Evolutionary conservation across 352 stramenopile species (phyloP).

Genomic region (Globisporangium parvum): DNA sequence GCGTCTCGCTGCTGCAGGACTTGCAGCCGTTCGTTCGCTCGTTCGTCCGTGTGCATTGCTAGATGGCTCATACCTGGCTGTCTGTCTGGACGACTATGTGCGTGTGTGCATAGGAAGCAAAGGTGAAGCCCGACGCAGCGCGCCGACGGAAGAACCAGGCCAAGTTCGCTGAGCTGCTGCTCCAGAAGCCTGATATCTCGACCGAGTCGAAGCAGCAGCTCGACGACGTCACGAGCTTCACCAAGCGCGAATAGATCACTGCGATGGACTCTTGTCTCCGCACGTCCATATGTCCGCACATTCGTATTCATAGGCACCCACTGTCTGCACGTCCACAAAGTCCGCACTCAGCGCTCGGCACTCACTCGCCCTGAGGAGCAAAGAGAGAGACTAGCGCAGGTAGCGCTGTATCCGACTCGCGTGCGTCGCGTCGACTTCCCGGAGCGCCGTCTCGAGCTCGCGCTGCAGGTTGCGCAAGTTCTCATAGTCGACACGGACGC

Average conservation of each 20-base stretch:
- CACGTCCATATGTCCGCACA: neutral
- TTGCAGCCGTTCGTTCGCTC: no score
- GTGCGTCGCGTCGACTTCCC: constrained; percentile 64
- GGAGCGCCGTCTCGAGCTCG: constrained; percentile 58
- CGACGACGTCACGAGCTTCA: constrained; percentile 74
- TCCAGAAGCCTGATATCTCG: constrained; percentile 42
- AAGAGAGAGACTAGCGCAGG: constrained; percentile 30
- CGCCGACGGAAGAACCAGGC: constrained; percentile 55
- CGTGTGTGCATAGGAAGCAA: constrained; percentile 39
- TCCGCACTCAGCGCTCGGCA: neutral
- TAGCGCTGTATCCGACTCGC: constrained; percentile 72
- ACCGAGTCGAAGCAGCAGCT: constrained; percentile 67
- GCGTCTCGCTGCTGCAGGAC: constrained; percentile 14
- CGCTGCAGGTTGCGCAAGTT: constrained; percentile 58
- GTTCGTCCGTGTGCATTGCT: neutral
- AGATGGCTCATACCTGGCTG: neutral
- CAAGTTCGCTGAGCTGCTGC: constrained; percentile 73
- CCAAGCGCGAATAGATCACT: constrained; percentile 26
- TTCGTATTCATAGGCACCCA: neutral
- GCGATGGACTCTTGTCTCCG: neutral
- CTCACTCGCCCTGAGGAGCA: neutral
- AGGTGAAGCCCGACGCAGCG: constrained; percentile 56
- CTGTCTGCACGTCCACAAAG: neutral
- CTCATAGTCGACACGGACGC: constrained; percentile 56
- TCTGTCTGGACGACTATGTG: neutral